Conservation (phyloP, 164 flowering plant species). For the Annona cherimola region DNA sequence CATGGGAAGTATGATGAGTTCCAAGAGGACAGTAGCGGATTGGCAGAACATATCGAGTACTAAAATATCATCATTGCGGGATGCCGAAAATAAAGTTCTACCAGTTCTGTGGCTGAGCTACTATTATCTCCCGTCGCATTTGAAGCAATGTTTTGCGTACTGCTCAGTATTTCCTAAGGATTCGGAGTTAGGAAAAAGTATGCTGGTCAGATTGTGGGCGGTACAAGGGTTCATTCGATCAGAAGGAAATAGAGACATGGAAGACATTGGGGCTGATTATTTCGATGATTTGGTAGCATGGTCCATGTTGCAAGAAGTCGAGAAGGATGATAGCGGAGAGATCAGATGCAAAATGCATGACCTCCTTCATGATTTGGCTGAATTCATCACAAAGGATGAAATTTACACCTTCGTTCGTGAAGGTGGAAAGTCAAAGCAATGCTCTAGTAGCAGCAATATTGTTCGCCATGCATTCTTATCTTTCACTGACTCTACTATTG, state of each 20-base stretch:
- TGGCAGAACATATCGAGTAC: conserved; percentile 8
- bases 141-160: conserved; percentile 14
- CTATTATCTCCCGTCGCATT: background rate
- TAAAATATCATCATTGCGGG: conserved; percentile 4
- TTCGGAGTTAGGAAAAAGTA: background rate
- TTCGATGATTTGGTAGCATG: conserved; percentile 8
- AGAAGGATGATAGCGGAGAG: background rate
- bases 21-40: background rate
- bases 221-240: conserved; percentile 7
- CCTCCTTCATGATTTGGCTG: conserved; percentile 5
- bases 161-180: conserved; percentile 12
- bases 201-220: conserved; percentile 12
- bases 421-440: background rate
- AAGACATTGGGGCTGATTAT: conserved; percentile 4
- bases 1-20: too few species aligned
- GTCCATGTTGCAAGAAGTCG: conserved; percentile 1
- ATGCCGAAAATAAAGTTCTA: background rate
- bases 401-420: background rate
- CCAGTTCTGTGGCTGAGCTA: conserved; percentile 13
- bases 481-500: background rate
- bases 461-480: background rate
- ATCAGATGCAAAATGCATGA: conserved; percentile 11
- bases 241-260: background rate
- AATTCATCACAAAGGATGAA: conserved; percentile 1
- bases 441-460: background rate